A percentile compares a stretch with the other conserved stretches of the same genome.
Conservation (phyloP, 441 rosid species). For the Populus tomentosa region DNA sequence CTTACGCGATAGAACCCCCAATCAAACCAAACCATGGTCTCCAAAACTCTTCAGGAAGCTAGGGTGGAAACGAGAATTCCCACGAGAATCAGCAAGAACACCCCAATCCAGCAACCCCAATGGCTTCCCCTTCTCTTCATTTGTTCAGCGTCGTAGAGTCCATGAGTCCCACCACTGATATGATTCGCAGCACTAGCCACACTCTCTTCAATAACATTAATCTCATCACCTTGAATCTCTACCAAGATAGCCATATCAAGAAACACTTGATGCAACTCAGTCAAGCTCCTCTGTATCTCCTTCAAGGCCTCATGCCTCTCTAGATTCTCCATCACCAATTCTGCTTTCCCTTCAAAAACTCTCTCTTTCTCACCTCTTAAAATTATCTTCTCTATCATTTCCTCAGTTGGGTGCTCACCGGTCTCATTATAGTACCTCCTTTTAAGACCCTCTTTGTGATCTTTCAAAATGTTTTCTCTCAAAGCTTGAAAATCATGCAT, state of each 20-base stretch:
- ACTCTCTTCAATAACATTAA: conserved; percentile 28
- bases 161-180: conserved; percentile 28
- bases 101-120: conserved; percentile 27
- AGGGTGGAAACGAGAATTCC: conserved; percentile 17
- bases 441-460: conserved; percentile 34
- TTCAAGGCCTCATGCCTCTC: conserved; percentile 36
- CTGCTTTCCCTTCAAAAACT: conserved; percentile 29
- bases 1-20: neutral
- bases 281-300: conserved; percentile 41
- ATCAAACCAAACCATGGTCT: neutral
- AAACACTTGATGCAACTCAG: conserved; percentile 41
- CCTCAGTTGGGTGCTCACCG: conserved; percentile 31
- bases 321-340: conserved; percentile 19
- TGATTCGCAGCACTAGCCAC: conserved; percentile 15
- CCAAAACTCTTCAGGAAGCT: conserved; percentile 12
- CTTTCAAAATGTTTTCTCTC: conserved; percentile 31
- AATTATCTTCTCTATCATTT: conserved; percentile 30
- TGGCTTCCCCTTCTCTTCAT: conserved; percentile 19
- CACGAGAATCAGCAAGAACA: conserved; percentile 18
- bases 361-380: conserved; percentile 19
- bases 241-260: conserved; percentile 49
- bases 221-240: conserved; percentile 37
- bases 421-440: conserved; percentile 32
- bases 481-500: conserved; percentile 36
- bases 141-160: conserved; percentile 25